phyloP scores from a whole-genome alignment of 2,329 filamentous ascomycete genomes.

The Blastomyces parvus region DNA sequence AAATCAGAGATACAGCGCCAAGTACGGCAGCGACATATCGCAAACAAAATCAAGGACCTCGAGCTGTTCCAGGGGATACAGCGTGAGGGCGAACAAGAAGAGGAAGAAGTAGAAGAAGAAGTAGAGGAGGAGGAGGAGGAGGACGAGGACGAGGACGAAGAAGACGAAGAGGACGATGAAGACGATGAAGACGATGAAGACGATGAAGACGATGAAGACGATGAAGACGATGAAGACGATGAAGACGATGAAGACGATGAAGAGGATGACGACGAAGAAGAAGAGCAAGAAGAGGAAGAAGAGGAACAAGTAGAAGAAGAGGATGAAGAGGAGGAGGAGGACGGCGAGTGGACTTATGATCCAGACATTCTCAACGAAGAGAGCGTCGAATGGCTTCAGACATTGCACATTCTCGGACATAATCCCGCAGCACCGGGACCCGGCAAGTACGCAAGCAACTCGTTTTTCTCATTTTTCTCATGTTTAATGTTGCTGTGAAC shows the following conservation, averaged over 20 bases:
- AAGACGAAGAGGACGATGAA: no score
- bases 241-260: not conserved
- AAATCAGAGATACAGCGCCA: not conserved
- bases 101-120: no score
- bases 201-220: no score
- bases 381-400: conserved; percentile 3
- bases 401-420: not conserved
- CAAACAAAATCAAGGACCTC: not conserved
- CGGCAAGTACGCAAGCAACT: not conserved
- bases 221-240: not conserved
- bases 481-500: not conserved
- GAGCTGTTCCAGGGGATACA: not conserved
- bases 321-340: not conserved
- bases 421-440: not conserved
- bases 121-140: no score
- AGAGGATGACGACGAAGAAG: no score
- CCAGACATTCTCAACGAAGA: conserved; percentile 6
- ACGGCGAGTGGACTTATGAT: conserved; percentile 3
- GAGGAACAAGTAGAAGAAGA: not conserved
- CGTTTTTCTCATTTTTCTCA: not conserved
- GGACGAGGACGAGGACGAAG: no score
- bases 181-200: no score
- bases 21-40: not conserved
- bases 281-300: no score
- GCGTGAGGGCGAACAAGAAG: not conserved